Evolutionary conservation across 768 basidiomycete genomes (phyloP).

Genomic region (Russula earlei): DNA sequence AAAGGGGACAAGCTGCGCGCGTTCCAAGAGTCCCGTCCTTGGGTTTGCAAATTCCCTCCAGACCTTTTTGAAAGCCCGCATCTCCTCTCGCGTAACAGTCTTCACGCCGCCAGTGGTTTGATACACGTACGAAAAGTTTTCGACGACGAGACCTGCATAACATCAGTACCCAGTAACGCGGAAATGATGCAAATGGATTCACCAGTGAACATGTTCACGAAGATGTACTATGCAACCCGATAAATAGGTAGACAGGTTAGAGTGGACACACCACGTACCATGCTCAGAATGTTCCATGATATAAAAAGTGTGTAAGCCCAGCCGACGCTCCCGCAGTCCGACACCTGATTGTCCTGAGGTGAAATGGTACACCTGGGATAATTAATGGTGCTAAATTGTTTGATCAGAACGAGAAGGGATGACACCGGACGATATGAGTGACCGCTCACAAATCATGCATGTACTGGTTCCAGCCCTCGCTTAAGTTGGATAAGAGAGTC

Average conservation of each 20-base stretch:
- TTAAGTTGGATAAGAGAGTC: conserved; percentile 24
- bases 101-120: conserved; percentile 76
- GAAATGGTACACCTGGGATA: conserved; percentile 77
- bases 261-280: conserved; percentile 43
- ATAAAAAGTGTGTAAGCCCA: conserved; percentile 89
- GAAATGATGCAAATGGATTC: conserved; percentile 12
- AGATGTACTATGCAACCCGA: conserved; percentile 61
- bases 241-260: neutral
- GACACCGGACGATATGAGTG: neutral
- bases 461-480: conserved; percentile 94
- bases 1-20: conserved; percentile 63
- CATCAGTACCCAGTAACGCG: neutral
- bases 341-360: conserved; percentile 36
- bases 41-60: conserved; percentile 82
- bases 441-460: conserved; percentile 88
- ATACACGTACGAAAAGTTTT: conserved; percentile 94
- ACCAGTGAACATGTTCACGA: conserved; percentile 94
- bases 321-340: conserved; percentile 78
- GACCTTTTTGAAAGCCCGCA: conserved; percentile 89
- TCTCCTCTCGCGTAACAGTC: conserved; percentile 80
- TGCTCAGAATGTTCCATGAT: conserved; percentile 90
- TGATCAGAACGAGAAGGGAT: neutral
- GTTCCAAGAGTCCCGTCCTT: conserved; percentile 70
- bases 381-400: conserved; percentile 46
- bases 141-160: conserved; percentile 70